Percentiles rank a stretch among this genome's conserved stretches.
Conservation (phyloP, 257 asterid genomes). For the Nyctanthes arbortristis region DNA sequence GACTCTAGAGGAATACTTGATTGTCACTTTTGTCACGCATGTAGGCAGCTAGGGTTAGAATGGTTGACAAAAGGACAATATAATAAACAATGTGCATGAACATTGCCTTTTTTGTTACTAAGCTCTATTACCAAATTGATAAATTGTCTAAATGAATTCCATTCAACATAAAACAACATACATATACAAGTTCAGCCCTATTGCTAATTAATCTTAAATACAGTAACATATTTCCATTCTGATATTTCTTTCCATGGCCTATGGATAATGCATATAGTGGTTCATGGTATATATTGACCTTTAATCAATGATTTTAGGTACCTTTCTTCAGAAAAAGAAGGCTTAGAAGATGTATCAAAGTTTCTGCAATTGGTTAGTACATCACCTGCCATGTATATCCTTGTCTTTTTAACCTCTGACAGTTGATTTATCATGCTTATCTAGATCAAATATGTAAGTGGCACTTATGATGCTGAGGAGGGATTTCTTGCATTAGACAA, state of each 20-base stretch:
- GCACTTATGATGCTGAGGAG: conserved; percentile 82
- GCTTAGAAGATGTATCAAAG: conserved; percentile 39
- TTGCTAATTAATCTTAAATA: too few relatives aligned
- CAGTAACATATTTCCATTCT: too few relatives aligned
- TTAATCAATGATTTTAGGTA: conserved; percentile 46
- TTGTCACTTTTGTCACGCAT: too few relatives aligned
- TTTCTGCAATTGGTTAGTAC: conserved; percentile 85
- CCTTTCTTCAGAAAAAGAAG: conserved; percentile 64
- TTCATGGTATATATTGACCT: not conserved
- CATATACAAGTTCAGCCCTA: too few relatives aligned
- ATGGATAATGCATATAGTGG: not conserved
- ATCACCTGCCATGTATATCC: conserved; percentile 4
- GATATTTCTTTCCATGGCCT: not conserved
- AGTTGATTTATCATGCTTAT: not conserved
- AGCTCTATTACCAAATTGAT: too few relatives aligned
- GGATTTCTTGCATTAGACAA: conserved; percentile 75
- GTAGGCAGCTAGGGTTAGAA: too few relatives aligned
- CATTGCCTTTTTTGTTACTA: too few relatives aligned
- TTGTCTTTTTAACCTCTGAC: not conserved
- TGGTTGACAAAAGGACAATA: too few relatives aligned
- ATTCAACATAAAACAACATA: too few relatives aligned
- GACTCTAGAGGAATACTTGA: too few relatives aligned
- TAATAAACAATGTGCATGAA: too few relatives aligned
- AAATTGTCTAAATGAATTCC: too few relatives aligned
- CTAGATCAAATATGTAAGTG: conserved; percentile 93